These are phyloP conservation scores for Eudorina sp. DNA, from an alignment of 139 green algal genomes.

Conservation along the genomic window DNA sequence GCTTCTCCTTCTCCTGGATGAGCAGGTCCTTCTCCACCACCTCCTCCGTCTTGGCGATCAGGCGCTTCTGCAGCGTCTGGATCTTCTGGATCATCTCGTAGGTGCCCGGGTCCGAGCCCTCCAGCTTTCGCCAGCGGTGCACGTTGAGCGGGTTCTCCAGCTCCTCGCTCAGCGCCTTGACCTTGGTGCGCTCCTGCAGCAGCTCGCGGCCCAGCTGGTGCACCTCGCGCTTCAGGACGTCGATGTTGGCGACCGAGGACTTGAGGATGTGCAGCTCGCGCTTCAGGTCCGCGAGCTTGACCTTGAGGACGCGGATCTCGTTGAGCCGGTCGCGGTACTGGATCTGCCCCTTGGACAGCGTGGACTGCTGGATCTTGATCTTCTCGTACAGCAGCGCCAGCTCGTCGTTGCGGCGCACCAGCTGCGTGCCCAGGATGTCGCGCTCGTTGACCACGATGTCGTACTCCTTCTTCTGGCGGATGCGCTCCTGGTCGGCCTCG, in stretches of 20 bases:
- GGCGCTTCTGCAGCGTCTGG: conserved; percentile 92
- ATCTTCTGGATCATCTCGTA: conserved; percentile 98
- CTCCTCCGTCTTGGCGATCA: conserved; percentile 94
- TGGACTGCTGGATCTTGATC: conserved; percentile 93
- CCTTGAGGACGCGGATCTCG: conserved; percentile 92
- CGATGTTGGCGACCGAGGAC: conserved; percentile 83
- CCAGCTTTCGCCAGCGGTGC: conserved; percentile 93
- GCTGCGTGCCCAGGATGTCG: conserved; percentile 89
- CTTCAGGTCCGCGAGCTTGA: conserved; percentile 88
- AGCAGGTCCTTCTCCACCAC: conserved; percentile 91
- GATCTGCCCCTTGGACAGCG: conserved; percentile 87
- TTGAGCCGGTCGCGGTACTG: conserved; percentile 92
- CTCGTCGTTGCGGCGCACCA: conserved; percentile 94
- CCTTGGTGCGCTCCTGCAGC: conserved; percentile 83
- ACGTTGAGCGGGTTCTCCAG: conserved; percentile 97
- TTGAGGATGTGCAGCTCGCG: conserved; percentile 89
- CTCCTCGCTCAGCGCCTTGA: conserved; percentile 92
- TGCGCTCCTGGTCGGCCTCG: conserved; percentile 81
- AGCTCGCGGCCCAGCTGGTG: conserved; percentile 86
- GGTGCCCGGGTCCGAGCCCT: conserved; percentile 89
- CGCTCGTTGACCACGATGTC: conserved; percentile 91
- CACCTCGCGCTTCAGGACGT: conserved; percentile 94
- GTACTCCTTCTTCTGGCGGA: conserved; percentile 91
- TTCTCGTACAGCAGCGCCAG: conserved; percentile 96
- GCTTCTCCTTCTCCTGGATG: conserved; percentile 94